Evolutionary conservation across 2,329 filamentous ascomycete genomes (phyloP).

Genomic region (Ophiosphaerella narmari): DNA sequence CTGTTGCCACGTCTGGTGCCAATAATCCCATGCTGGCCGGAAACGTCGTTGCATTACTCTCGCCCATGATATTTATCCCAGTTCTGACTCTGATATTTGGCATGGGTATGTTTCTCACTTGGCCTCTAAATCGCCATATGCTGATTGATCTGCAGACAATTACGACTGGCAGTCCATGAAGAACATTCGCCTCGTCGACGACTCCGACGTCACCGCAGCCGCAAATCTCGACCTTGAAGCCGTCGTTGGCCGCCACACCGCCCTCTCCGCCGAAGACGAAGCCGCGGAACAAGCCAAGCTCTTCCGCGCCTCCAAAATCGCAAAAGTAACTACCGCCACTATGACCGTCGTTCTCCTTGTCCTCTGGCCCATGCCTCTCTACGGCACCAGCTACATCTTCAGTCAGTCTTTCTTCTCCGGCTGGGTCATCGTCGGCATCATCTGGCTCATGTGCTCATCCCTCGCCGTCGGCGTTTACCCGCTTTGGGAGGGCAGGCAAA

Average conservation of each 20-base stretch:
- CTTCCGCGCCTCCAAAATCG: conserved; percentile 54
- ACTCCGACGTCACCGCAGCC: conserved; percentile 69
- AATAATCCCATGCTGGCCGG: conserved; percentile 84
- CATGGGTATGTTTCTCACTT: conserved; percentile 14
- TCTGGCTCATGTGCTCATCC: conserved; percentile 77
- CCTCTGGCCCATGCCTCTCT: conserved; percentile 92
- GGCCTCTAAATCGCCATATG: conserved; percentile 24
- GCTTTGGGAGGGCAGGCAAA: conserved; percentile 66
- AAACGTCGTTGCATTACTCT: conserved; percentile 80
- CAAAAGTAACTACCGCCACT: conserved; percentile 61
- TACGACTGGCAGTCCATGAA: conserved; percentile 88
- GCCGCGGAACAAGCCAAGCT: conserved; percentile 50
- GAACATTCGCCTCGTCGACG: conserved; percentile 76
- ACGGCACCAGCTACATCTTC: conserved; percentile 81
- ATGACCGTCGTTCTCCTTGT: conserved; percentile 74
- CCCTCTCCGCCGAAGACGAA: conserved; percentile 35
- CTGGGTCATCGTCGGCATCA: conserved; percentile 69
- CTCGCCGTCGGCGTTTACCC: conserved; percentile 80
- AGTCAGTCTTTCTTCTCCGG: conserved; percentile 79
- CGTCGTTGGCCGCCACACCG: conserved; percentile 50
- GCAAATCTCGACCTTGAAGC: conserved; percentile 67
- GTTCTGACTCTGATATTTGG: conserved; percentile 72
- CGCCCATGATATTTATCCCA: conserved; percentile 74
- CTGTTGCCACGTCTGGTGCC: conserved; percentile 60
- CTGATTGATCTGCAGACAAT: conserved; percentile 72